Evolutionary conservation across 257 asterid species (phyloP).

Genomic region (Gentiana macrophylla): DNA sequence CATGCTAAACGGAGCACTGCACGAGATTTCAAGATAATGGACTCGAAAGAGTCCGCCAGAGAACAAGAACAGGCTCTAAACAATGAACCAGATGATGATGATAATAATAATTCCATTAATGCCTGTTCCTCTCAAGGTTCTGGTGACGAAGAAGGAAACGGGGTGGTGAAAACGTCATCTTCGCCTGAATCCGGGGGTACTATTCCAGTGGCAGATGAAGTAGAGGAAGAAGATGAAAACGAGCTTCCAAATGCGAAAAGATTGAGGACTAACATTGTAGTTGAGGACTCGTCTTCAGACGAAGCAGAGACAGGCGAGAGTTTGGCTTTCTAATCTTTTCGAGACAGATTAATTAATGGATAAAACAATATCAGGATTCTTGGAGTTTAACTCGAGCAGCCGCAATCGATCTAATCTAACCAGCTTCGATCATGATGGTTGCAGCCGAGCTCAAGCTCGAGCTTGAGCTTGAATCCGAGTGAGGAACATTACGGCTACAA

Average conservation of each 20-base stretch:
- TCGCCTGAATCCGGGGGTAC: constrained; percentile 6
- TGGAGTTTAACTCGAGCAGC: too few species aligned
- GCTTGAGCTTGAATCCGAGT: too few species aligned
- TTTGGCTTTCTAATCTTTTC: constrained; percentile 8
- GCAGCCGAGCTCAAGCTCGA: too few species aligned
- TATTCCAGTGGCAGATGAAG: constrained; percentile 37
- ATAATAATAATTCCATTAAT: constrained; percentile 16
- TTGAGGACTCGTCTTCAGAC: constrained; percentile 49
- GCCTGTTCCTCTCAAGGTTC: constrained; percentile 29
- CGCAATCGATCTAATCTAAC: too few species aligned
- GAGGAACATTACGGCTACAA: too few species aligned
- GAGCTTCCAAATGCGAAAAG: constrained; percentile 31
- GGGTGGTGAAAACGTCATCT: constrained; percentile 9
- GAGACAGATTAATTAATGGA: too few species aligned
- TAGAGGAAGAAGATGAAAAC: constrained; percentile 32
- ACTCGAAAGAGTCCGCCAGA: constrained; percentile 23
- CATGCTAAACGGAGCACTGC: constrained; percentile 85
- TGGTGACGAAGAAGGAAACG: constrained; percentile 22
- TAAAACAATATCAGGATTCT: too few species aligned
- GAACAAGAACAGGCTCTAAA: constrained; percentile 28
- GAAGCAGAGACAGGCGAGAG: constrained; percentile 39
- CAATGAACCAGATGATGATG: constrained; percentile 24
- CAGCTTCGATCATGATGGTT: too few species aligned
- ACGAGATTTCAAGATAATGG: constrained; percentile 69
- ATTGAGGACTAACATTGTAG: constrained; percentile 34